Conservation (phyloP, 257 asterid species). For the Ajuga chamaepitys region DNA sequence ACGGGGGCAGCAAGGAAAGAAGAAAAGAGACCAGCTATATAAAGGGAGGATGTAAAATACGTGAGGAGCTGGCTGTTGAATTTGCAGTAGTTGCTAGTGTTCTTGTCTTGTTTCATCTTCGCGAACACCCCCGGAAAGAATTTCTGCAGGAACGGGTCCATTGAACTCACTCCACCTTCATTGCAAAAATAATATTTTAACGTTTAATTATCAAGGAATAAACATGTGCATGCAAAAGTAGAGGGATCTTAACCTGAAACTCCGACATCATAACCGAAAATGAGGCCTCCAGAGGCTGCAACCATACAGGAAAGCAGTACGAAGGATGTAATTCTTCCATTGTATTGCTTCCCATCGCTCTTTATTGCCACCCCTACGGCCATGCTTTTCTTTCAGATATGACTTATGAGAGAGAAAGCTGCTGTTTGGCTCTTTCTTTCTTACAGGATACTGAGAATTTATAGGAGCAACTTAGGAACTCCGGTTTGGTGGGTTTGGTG, state of each 20-base stretch:
- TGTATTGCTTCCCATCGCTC: conserved; percentile 22
- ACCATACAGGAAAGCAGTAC: conserved; percentile 37
- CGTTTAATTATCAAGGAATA: too few species aligned
- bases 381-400: too few species aligned
- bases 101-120: conserved; percentile 26
- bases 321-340: conserved; percentile 32
- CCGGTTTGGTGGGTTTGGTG: too few species aligned
- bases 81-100: conserved; percentile 46
- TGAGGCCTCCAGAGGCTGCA: conserved; percentile 46
- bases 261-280: conserved; percentile 45
- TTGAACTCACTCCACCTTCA: conserved; percentile 56
- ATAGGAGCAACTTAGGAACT: too few species aligned
- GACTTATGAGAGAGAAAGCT: too few species aligned
- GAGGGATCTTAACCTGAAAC: conserved; percentile 30
- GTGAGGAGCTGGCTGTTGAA: conserved; percentile 48
- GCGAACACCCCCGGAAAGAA: conserved; percentile 38
- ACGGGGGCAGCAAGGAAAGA: conserved; percentile 42
- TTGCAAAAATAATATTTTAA: too few species aligned
- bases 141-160: conserved; percentile 46
- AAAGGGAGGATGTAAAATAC: conserved; percentile 44
- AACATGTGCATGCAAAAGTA: too few species aligned
- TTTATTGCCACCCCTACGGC: conserved; percentile 18
- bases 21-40: conserved; percentile 47
- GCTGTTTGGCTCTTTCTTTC: too few species aligned
- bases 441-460: too few species aligned